Evolutionary conservation across 768 basidiomycete genomes (phyloP).

Genomic region (Paxillus involutus): DNA sequence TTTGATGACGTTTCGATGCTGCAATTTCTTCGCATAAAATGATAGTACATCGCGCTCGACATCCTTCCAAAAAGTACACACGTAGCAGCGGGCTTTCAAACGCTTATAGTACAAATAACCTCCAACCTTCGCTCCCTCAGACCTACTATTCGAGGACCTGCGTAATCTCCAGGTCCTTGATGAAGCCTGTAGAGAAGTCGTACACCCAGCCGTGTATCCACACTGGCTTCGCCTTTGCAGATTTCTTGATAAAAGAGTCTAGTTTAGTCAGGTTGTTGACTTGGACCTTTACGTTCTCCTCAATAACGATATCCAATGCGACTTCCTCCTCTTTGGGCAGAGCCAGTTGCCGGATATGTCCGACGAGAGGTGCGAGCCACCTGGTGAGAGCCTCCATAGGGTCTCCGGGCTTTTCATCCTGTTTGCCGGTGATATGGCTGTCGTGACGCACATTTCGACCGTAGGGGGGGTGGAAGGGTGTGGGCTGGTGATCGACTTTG

Average conservation of each 20-base stretch:
- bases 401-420: slow-evolving; percentile 26
- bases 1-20: too few species aligned
- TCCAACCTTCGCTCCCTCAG: too few species aligned
- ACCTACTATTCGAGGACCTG: slow-evolving; percentile 26
- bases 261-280: slow-evolving; percentile 47
- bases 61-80: too few species aligned
- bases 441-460: too few species aligned
- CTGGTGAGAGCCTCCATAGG: slow-evolving; percentile 52
- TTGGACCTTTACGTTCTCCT: slow-evolving; percentile 60
- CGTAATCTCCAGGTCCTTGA: slow-evolving; percentile 57
- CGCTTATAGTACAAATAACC: not conserved
- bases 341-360: slow-evolving; percentile 43
- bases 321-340: slow-evolving; percentile 29
- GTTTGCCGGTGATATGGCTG: slow-evolving; percentile 26
- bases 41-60: too few species aligned
- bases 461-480: too few species aligned
- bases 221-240: slow-evolving; percentile 37
- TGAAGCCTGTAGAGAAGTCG: slow-evolving; percentile 54
- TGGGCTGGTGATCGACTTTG: too few species aligned
- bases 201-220: slow-evolving; percentile 77
- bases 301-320: slow-evolving; percentile 37
- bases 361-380: slow-evolving; percentile 72
- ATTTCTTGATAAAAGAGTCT: slow-evolving; percentile 39
- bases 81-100: not conserved
- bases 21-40: too few species aligned